These are phyloP conservation scores for Xylaria sp. DNA, from an alignment of 2,329 filamentous ascomycete genomes.

Conservation along the genomic window DNA sequence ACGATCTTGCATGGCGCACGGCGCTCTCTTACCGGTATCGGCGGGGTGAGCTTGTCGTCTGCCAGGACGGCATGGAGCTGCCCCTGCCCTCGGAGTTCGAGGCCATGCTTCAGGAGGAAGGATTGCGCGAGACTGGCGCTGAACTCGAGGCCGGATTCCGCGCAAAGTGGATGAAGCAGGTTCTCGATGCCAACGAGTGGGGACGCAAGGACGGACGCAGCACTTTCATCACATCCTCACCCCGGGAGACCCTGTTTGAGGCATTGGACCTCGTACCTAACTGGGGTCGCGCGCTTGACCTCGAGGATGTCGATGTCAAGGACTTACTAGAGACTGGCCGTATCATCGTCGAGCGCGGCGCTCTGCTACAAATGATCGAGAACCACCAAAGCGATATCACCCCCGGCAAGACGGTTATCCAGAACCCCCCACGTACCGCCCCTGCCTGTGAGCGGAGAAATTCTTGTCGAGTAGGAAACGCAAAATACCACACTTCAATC, in stretches of 20 bases:
- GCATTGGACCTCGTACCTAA: slow-evolving; percentile 59
- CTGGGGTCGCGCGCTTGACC: slow-evolving; percentile 63
- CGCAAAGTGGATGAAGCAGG: slow-evolving; percentile 57
- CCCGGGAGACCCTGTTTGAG: slow-evolving; percentile 58
- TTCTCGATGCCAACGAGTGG: slow-evolving; percentile 68
- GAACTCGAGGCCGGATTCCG: slow-evolving; percentile 52
- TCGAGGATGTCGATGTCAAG: slow-evolving; percentile 90
- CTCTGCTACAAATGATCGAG: slow-evolving; percentile 68
- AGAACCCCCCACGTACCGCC: slow-evolving; percentile 33
- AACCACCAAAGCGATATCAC: slow-evolving; percentile 65
- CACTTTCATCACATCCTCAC: slow-evolving; percentile 64
- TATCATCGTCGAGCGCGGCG: slow-evolving; percentile 78
- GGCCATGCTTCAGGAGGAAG: slow-evolving; percentile 34
- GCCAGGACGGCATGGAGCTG: slow-evolving; percentile 72
- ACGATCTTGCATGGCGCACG: slow-evolving; percentile 92
- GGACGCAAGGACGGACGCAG: slow-evolving; percentile 63
- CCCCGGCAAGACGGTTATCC: slow-evolving; percentile 39
- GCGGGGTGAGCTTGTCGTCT: slow-evolving; percentile 78
- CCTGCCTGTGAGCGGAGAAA: slow-evolving; percentile 23
- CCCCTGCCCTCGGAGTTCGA: slow-evolving; percentile 47
- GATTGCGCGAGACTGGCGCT: slow-evolving; percentile 35
- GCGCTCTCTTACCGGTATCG: slow-evolving; percentile 88
- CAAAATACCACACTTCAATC: not conserved
- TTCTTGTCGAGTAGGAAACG: slow-evolving; percentile 28
- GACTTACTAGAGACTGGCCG: slow-evolving; percentile 80